Evolutionary conservation across 306 rosid species (phyloP).

Genomic region (Luffa acutangula): DNA sequence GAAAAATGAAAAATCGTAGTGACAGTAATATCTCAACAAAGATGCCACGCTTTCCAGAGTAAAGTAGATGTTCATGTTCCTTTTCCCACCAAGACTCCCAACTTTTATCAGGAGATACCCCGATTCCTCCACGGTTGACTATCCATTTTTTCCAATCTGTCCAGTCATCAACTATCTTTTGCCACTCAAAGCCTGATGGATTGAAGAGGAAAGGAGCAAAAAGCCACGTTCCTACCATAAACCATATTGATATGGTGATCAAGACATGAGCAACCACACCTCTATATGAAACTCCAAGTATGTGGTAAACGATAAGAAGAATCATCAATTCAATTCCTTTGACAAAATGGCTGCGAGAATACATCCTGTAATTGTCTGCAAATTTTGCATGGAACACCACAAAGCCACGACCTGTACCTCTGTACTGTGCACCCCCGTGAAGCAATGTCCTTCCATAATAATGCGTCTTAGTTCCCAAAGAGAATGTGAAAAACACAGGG

Average conservation of each 20-base stretch:
- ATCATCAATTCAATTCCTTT: conserved; percentile 91
- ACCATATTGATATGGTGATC: conserved; percentile 80
- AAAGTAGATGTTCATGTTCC: conserved; percentile 66
- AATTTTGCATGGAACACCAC: conserved; percentile 96
- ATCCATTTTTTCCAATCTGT: conserved; percentile 98
- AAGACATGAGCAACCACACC: conserved; percentile 51
- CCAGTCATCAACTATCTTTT: conserved; percentile 92
- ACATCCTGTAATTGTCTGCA: conserved; percentile 84
- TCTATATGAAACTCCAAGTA: conserved; percentile 67
- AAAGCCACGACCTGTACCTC: conserved; percentile 92
- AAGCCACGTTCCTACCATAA: conserved; percentile 95
- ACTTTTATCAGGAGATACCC: conserved; percentile 67
- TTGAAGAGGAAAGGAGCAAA: conserved; percentile 97
- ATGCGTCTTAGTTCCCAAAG: conserved; percentile 95
- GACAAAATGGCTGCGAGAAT: conserved; percentile 94
- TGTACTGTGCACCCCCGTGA: conserved; percentile 96
- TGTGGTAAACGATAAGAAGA: conserved; percentile 75
- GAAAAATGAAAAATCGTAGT: conserved; percentile 79
- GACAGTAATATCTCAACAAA: conserved; percentile 65
- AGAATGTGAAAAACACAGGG: conserved; percentile 84
- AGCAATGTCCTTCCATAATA: conserved; percentile 92
- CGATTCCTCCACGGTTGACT: conserved; percentile 78
- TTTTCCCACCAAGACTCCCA: conserved; percentile 99
- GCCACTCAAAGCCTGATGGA: conserved; percentile 99
- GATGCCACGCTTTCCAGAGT: conserved; percentile 64